phyloP scores from a whole-genome alignment of 1,139 yeast species.

The Hansenula lynferdii region DNA sequence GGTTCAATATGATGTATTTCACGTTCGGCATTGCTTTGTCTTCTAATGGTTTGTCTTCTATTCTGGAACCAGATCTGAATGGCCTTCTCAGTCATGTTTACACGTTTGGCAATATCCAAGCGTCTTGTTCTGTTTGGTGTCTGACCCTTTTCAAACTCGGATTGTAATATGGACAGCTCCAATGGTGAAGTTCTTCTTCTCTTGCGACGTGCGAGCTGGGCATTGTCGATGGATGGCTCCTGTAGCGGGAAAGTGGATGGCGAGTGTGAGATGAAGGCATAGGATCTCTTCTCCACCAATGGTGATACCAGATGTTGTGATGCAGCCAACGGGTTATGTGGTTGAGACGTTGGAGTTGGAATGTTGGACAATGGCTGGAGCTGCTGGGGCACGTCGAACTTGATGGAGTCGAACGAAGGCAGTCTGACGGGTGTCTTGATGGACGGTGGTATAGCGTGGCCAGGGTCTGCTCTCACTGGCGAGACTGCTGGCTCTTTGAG shows the following conservation, averaged over 20 bases:
- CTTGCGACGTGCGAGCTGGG: conserved; percentile 86
- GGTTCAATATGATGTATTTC: conserved; percentile 23
- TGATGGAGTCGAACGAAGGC: conserved; percentile 22
- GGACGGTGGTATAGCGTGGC: neutral
- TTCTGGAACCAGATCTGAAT: conserved; percentile 99
- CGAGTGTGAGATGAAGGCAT: conserved; percentile 90
- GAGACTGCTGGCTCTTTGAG: conserved; percentile 1
- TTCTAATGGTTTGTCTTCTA: conserved; percentile 71
- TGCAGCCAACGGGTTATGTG: no score
- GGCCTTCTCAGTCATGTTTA: conserved; percentile 93
- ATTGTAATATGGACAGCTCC: conserved; percentile 75
- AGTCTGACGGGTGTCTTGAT: conserved; percentile 20
- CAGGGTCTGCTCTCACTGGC: conserved; percentile 5
- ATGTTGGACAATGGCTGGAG: conserved; percentile 5
- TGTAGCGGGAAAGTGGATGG: conserved; percentile 80
- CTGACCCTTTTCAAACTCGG: conserved; percentile 68
- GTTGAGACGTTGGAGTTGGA: conserved; percentile 1
- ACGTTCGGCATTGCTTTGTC: conserved; percentile 35
- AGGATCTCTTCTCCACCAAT: conserved; percentile 38
- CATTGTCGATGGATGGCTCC: conserved; percentile 85
- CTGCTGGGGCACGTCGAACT: conserved; percentile 7
- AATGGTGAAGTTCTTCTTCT: conserved; percentile 92
- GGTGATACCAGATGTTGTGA: no score
- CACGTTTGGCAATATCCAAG: conserved; percentile 67
- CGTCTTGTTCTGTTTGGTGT: conserved; percentile 81